Conservation (phyloP, 768 basidiomycete genomes). For the Pleurotus tuoliensis region DNA sequence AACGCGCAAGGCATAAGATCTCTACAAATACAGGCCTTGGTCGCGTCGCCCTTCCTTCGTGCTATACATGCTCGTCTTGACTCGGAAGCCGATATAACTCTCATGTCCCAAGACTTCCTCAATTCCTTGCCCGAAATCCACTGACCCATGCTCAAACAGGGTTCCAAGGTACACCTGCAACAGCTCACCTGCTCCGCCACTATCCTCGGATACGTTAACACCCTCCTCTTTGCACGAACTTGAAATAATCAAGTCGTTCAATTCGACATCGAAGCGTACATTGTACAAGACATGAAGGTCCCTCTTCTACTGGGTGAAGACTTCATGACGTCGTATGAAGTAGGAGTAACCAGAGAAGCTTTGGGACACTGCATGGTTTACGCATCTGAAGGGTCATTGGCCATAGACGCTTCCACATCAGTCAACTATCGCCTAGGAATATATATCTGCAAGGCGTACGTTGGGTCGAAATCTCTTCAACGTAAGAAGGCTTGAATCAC, state of each 20-base stretch:
- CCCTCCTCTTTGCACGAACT: slow-evolving; percentile 8
- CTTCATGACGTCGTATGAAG: slow-evolving; percentile 19
- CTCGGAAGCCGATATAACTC: slow-evolving; percentile 11
- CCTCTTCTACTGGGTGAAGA: slow-evolving; percentile 25
- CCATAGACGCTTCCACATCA: slow-evolving; percentile 8
- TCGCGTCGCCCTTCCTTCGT: neutral
- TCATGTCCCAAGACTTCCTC: slow-evolving; percentile 11
- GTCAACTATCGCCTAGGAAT: slow-evolving; percentile 6
- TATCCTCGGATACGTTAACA: slow-evolving; percentile 15
- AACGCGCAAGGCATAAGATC: neutral
- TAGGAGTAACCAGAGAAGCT: slow-evolving; percentile 11
- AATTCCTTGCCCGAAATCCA: neutral
- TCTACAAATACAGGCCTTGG: slow-evolving; percentile 4
- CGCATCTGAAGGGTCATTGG: neutral
- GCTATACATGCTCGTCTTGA: slow-evolving; percentile 6
- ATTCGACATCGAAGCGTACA: slow-evolving; percentile 19
- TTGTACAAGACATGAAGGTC: slow-evolving; percentile 20
- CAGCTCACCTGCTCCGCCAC: slow-evolving; percentile 7
- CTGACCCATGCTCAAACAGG: neutral
- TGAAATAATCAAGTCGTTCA: neutral
- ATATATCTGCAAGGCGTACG: neutral
- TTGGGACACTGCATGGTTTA: slow-evolving; percentile 6
- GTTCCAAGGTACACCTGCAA: neutral
- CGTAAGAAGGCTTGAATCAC: too few species aligned
- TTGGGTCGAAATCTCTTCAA: too few species aligned